Conservation (phyloP, 805 yeast genomes). For the Hanseniaspora hatyaiensis region DNA sequence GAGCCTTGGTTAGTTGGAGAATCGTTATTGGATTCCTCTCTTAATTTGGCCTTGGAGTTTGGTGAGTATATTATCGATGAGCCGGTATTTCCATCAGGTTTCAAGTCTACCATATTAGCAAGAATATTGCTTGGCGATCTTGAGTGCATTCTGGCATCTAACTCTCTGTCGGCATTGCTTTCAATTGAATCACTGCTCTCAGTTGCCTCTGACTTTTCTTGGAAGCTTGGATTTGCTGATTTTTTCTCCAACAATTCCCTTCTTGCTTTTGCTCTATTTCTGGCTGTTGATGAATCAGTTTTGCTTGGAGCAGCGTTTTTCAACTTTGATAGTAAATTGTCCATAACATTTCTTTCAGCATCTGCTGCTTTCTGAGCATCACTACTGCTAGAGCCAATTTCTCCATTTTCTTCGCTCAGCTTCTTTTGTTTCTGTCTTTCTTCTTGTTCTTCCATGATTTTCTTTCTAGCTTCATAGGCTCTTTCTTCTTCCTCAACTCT, state of each 20-base stretch:
- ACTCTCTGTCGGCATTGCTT: background rate
- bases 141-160: background rate
- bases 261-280: slow-evolving; percentile 68
- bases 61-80: slow-evolving; percentile 28
- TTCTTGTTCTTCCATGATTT: slow-evolving; percentile 33
- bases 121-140: slow-evolving; percentile 16
- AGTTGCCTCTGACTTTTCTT: background rate
- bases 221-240: background rate
- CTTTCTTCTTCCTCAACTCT: slow-evolving; percentile 72
- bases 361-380: background rate
- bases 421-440: slow-evolving; percentile 20
- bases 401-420: slow-evolving; percentile 17
- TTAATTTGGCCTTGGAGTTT: slow-evolving; percentile 13
- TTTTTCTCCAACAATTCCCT: slow-evolving; percentile 34
- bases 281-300: slow-evolving; percentile 67
- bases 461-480: slow-evolving; percentile 64
- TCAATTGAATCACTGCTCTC: background rate
- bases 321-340: slow-evolving; percentile 70
- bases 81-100: slow-evolving; percentile 19
- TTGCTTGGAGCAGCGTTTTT: slow-evolving; percentile 74
- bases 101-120: slow-evolving; percentile 19
- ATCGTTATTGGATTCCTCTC: background rate
- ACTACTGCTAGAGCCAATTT: background rate
- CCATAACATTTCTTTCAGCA: slow-evolving; percentile 50
- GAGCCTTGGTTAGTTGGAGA: slow-evolving; percentile 16